Conservation (phyloP, 2,329 filamentous ascomycete genomes). For the Phialophora verrucosa region DNA sequence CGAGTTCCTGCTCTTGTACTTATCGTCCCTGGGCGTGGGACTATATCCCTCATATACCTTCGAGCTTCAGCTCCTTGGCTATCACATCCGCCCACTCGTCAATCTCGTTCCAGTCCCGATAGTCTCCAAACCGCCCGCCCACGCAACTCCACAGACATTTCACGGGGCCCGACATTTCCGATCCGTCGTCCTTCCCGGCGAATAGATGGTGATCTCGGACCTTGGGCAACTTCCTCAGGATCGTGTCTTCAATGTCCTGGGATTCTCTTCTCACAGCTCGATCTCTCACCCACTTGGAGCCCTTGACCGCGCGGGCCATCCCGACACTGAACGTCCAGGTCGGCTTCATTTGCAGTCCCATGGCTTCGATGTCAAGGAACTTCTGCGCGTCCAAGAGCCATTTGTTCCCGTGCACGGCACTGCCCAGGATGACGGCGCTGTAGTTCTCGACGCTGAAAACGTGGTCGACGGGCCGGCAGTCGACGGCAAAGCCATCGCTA, state of each 20-base stretch:
- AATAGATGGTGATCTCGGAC: constrained; percentile 33
- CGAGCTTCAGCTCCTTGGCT: constrained; percentile 31
- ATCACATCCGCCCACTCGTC: constrained; percentile 31
- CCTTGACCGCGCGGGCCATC: constrained; percentile 22
- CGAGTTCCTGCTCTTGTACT: neutral
- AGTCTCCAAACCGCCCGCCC: constrained; percentile 32
- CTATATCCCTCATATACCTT: constrained; percentile 10
- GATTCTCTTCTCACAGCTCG: constrained; percentile 23
- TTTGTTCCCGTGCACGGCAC: constrained; percentile 25
- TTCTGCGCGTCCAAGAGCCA: constrained; percentile 34
- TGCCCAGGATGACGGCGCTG: constrained; percentile 34
- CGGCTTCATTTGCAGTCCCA: constrained; percentile 30
- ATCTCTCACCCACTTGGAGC: constrained; percentile 25
- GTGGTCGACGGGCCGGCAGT: constrained; percentile 35
- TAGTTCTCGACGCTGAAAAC: constrained; percentile 36
- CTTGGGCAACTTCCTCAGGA: constrained; percentile 29
- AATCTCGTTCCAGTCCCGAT: constrained; percentile 33
- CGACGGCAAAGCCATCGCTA: constrained; percentile 31
- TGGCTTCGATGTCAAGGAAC: constrained; percentile 34
- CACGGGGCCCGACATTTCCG: constrained; percentile 15
- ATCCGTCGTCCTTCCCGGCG: constrained; percentile 30
- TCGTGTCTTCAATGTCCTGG: constrained; percentile 14
- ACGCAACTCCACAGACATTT: constrained; percentile 30
- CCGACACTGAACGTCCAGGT: constrained; percentile 34
- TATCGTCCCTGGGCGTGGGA: neutral